Base-by-base conservation (phyloP, 768 basidiomycete genomes). In the Serendipita indica region DNA sequence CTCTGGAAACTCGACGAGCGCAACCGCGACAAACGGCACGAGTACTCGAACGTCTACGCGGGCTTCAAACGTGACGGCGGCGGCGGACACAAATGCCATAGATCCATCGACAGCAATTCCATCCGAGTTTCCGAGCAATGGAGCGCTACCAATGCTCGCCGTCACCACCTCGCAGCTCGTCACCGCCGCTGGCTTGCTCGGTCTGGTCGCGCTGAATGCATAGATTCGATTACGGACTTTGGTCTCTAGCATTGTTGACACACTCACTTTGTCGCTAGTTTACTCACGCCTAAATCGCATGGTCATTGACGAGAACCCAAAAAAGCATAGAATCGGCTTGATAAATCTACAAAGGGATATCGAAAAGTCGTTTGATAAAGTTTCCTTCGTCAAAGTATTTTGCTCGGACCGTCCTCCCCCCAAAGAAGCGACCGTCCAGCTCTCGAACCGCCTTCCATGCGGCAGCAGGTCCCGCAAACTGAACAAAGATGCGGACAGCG, bases 371-470 rank as follows among this genome's bases (percentile, higher is more conserved):
- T 25, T 20, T 34, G 34, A 25, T 58, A 61, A 64, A 89, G 41
- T 70, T 66, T 25, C 60, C 60, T 66, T 91, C 88, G 0, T 84
- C 73, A 66, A 83, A 93, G 67, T 92, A 93, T 64, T 84, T 74
- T 39, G 90, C 90, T 41, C 84, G 75, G 30, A 94, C 87, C 14
- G 78, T 77, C 63, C 84, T 76, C 7, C 94, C 94, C 12, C 87
- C 92, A 66, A 97, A 98, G 67, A 79, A 94, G 28, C 93, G 77
- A 20, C 91, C 94, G 65, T 98, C 90, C 57, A 97, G 75, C 68
- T 94, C 91, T 49, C 90, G 80, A 2, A 93, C 89, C 0, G 90
- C 92, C 70, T 90, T 89, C 93, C 92, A 98, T 3, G 93, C 94
- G 10, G 90, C 94, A 0, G 79, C 92, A 3, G 89, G 88, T 1